A percentile compares a stretch with the other conserved stretches of the same genome.
Evolutionary conservation across 768 basidiomycete genomes (phyloP).

Genomic region (Steccherinum ochraceum): DNA sequence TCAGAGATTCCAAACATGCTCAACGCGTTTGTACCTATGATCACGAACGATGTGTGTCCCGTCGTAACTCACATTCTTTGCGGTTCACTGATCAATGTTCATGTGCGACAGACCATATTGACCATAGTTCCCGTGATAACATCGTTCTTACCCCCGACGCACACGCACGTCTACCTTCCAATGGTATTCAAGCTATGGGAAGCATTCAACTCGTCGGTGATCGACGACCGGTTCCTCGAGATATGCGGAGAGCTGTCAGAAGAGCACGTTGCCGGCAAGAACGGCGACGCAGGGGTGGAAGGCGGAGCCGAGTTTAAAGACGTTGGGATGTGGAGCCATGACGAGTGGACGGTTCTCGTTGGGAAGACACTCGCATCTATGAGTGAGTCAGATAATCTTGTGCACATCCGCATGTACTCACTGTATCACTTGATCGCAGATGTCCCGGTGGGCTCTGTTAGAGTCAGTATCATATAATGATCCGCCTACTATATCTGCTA

Average conservation of each 20-base stretch:
- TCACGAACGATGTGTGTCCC: conserved; percentile 65
- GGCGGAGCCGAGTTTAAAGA: conserved; percentile 66
- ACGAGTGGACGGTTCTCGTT: conserved; percentile 78
- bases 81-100: conserved; percentile 2
- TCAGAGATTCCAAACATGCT: conserved; percentile 67
- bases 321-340: conserved; percentile 83
- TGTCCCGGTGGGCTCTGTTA: conserved; percentile 65
- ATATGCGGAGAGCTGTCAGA: conserved; percentile 64
- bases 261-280: conserved; percentile 57
- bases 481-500: not conserved
- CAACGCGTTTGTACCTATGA: conserved; percentile 57
- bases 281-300: conserved; percentile 46
- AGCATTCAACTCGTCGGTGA: conserved; percentile 63
- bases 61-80: conserved; percentile 2
- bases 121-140: conserved; percentile 71
- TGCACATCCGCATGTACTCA: not conserved
- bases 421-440: conserved; percentile 34
- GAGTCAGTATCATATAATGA: conserved; percentile 33
- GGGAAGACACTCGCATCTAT: conserved; percentile 78
- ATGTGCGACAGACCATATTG: conserved; percentile 45
- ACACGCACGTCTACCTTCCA: conserved; percentile 64
- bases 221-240: conserved; percentile 74
- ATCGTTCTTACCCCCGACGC: conserved; percentile 68
- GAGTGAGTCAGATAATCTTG: conserved; percentile 32
- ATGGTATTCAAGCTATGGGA: conserved; percentile 73